A percentile compares a stretch with the other conserved stretches of the same genome.
Evolutionary conservation across 306 rosid genomes (phyloP).

Genomic region (Sesbania bispinosa): DNA sequence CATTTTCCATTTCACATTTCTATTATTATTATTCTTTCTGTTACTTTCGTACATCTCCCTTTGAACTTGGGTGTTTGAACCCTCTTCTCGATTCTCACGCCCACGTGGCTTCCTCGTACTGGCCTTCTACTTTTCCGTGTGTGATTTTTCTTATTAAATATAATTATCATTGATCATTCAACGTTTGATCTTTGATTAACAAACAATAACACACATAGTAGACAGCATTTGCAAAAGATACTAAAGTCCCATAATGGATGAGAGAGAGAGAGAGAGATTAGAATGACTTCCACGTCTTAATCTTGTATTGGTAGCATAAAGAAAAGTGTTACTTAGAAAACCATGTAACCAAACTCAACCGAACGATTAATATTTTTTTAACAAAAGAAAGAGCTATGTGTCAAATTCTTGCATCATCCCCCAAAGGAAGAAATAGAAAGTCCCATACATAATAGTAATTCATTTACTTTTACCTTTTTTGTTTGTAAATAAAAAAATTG

Average conservation of each 20-base stretch:
- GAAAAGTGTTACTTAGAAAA: slow-evolving; percentile 13
- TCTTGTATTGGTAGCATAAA: slow-evolving; percentile 18
- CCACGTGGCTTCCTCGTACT: slow-evolving; percentile 46
- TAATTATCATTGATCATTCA: neutral
- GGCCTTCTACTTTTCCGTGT: slow-evolving; percentile 13
- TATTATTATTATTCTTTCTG: neutral
- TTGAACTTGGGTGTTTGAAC: neutral
- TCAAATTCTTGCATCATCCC: slow-evolving; percentile 17
- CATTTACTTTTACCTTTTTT: slow-evolving; percentile 18
- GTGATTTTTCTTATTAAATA: neutral
- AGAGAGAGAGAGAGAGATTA: slow-evolving; percentile 27
- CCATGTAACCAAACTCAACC: slow-evolving; percentile 26
- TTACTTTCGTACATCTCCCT: slow-evolving; percentile 25
- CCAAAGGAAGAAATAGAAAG: neutral
- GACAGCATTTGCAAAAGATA: slow-evolving; percentile 18
- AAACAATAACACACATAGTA: neutral
- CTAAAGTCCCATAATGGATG: slow-evolving; percentile 31
- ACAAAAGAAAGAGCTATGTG: slow-evolving; percentile 10
- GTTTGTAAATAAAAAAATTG: neutral
- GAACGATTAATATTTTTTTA: neutral
- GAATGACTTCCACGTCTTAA: slow-evolving; percentile 40
- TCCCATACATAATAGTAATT: neutral
- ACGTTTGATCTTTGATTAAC: neutral
- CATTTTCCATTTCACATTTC: neutral
- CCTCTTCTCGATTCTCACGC: slow-evolving; percentile 4